A percentile compares a stretch with the other conserved stretches of the same genome.
phyloP scores from a whole-genome alignment of 495 filamentous ascomycete species.

The Jackrogersella minutella region DNA sequence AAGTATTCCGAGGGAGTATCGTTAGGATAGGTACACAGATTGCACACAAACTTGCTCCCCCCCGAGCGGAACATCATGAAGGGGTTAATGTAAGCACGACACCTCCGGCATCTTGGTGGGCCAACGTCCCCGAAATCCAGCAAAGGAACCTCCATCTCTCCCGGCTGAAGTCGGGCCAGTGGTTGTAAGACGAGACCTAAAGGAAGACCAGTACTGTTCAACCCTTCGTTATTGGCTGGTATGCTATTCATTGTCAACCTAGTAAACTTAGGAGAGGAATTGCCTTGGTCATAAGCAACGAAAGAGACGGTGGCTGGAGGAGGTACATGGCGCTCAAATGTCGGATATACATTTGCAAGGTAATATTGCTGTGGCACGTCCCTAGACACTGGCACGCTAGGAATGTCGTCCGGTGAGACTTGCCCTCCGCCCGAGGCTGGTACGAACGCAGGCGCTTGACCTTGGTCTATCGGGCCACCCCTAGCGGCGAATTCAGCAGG shows the following conservation, averaged over 20 bases:
- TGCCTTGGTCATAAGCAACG: conserved; percentile 93
- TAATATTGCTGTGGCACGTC: conserved; percentile 85
- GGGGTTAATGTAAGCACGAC: conserved; percentile 96
- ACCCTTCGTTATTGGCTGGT: conserved; percentile 80
- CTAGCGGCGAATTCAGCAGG: conserved; percentile 66
- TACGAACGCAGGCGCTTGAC: conserved; percentile 46
- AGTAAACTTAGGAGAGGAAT: conserved; percentile 93
- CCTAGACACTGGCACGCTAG: conserved; percentile 86
- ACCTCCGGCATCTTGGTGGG: conserved; percentile 91
- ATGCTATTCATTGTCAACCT: conserved; percentile 92
- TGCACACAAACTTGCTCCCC: conserved; percentile 96
- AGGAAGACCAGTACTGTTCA: conserved; percentile 80
- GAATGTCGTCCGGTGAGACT: conserved; percentile 92
- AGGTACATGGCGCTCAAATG: conserved; percentile 88
- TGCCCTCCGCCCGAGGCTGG: conserved; percentile 69
- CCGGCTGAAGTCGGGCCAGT: conserved; percentile 80
- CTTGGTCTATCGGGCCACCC: conserved; percentile 47
- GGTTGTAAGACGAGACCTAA: conserved; percentile 91
- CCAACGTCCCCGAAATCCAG: conserved; percentile 94
- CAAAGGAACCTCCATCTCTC: conserved; percentile 88
- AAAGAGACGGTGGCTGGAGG: conserved; percentile 91
- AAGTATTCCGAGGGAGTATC: conserved; percentile 94
- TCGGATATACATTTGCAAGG: conserved; percentile 86
- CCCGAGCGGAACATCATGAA: conserved; percentile 97
- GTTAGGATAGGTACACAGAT: conserved; percentile 97